Percentiles rank a stretch among this genome's conserved stretches.
Conservation (phyloP, 768 basidiomycete species). For the Lyophyllum decastes region DNA sequence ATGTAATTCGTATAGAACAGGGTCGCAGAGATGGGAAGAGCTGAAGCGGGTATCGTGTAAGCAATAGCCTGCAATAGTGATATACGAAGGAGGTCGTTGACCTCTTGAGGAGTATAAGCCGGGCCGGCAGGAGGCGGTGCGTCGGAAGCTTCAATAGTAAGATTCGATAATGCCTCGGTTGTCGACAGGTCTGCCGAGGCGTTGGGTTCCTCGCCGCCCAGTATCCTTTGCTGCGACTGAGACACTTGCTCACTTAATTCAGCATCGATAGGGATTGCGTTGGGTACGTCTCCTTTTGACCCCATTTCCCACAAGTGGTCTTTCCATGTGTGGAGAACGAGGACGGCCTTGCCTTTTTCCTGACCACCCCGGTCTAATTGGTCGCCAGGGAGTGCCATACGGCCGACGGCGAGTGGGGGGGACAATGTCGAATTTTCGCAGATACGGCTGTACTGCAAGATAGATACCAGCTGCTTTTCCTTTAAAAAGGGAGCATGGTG, state of each 20-base stretch:
- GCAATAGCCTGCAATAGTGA: slow-evolving; percentile 70
- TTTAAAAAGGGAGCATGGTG: slow-evolving; percentile 45
- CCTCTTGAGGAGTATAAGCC: slow-evolving; percentile 43
- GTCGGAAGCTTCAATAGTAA: slow-evolving; percentile 9
- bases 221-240: slow-evolving; percentile 19
- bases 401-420: slow-evolving; percentile 75
- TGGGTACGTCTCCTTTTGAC: slow-evolving; percentile 58
- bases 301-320: slow-evolving; percentile 78
- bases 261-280: slow-evolving; percentile 27
- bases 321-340: slow-evolving; percentile 73
- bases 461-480: slow-evolving; percentile 59
- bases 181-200: slow-evolving; percentile 2
- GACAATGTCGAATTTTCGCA: slow-evolving; percentile 38
- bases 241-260: slow-evolving; percentile 2
- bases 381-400: slow-evolving; percentile 59
- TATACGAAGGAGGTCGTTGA: slow-evolving; percentile 55
- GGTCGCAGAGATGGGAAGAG: slow-evolving; percentile 78
- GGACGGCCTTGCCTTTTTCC: slow-evolving; percentile 78
- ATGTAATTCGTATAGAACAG: slow-evolving; percentile 76
- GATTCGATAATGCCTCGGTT: slow-evolving; percentile 6
- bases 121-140: neutral
- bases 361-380: slow-evolving; percentile 40
- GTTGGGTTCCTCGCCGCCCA: slow-evolving; percentile 11
- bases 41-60: slow-evolving; percentile 43
- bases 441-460: slow-evolving; percentile 49